These are phyloP conservation scores for Tilletia walkeri DNA, from an alignment of 1,284 basidiomycete genomes.

Conservation along the genomic window DNA sequence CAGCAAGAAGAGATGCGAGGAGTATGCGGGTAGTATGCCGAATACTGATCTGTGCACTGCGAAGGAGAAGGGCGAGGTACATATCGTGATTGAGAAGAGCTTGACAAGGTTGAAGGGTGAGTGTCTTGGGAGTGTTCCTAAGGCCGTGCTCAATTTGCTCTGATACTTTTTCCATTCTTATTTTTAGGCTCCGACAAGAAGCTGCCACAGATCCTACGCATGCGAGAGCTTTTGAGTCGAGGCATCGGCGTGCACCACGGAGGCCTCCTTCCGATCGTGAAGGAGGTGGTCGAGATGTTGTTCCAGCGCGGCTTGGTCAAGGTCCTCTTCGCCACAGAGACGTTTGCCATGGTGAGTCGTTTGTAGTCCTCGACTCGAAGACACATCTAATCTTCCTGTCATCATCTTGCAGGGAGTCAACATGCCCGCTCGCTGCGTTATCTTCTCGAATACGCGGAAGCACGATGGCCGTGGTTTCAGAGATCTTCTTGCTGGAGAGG, in stretches of 20 bases:
- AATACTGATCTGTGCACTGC: conserved; percentile 82
- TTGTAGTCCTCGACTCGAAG: too few relatives aligned
- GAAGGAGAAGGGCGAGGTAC: conserved; percentile 92
- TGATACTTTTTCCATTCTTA: too few relatives aligned
- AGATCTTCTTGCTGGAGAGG: conserved; percentile 61
- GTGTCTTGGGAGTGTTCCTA: conserved; percentile 23
- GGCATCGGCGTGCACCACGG: conserved; percentile 98
- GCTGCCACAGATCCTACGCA: conserved; percentile 89
- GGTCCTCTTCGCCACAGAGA: conserved; percentile 96
- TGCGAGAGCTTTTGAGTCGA: conserved; percentile 83
- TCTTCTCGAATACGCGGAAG: conserved; percentile 91
- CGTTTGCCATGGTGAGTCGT: conserved; percentile 83
- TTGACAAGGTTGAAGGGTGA: conserved; percentile 83
- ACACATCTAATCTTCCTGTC: not conserved
- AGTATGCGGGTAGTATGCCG: conserved; percentile 84
- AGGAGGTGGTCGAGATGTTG: conserved; percentile 89
- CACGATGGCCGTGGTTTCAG: conserved; percentile 92
- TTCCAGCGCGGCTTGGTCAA: conserved; percentile 96
- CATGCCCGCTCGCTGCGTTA: conserved; percentile 97
- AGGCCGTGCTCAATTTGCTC: not conserved
- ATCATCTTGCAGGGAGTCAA: conserved; percentile 66
- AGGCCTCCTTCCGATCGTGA: conserved; percentile 91
- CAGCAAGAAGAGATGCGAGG: conserved; percentile 94
- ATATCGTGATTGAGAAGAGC: conserved; percentile 88
- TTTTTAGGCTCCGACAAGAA: conserved; percentile 71